Base-by-base conservation (phyloP, 2,329 filamentous ascomycete species). In the Laburnicola sp. region DNA sequence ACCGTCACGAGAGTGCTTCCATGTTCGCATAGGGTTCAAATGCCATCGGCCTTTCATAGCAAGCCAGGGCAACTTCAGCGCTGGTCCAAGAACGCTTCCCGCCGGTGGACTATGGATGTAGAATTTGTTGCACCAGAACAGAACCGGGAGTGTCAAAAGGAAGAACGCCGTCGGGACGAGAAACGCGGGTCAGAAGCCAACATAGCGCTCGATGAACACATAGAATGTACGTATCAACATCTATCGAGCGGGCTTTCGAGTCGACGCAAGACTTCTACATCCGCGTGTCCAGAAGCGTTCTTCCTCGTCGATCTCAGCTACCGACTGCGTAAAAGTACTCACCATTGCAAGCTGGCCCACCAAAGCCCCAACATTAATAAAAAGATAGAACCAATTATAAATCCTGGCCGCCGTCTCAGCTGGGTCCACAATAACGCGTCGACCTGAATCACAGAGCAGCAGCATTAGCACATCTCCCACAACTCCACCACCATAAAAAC, bases 141-240 rank as follows among this genome's bases (percentile, higher is more conserved):
- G 75, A 3, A 89, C 80, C 0, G 82, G 52, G 1, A 86, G 82
- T 30, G 81, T 81, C 35, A 82, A 23, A 25, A 83, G 74, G 76
- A 89, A 88, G 62, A 88, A 74, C 40, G 78, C 60, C 1, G 86
- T 89, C 4, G 87, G 87, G 10, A 90, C 78, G 16, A 87, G 73
- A 74, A 80, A 91, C 0, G 87, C 80, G 10, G 89, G 78, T 82
- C 84, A 91, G 77, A 89, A 91, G 10, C 88, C 87, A 37, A 90
- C 82, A 45, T 74, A 73, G 37, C 69, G 63, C 48, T 75, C 71
- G 8, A 70, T 69, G 49, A 72, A 74, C 4, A 67, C 35, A 25
- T 46, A 10, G 3, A 8, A 8, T n/a, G 27, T n/a, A 3, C 4
- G 5, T 25, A 10, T 37, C n/a, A 38, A n/a, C 26, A 26, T 34